Evolutionary conservation across 352 stramenopile species (phyloP).

Genomic region (Globisporangium perplexum): DNA sequence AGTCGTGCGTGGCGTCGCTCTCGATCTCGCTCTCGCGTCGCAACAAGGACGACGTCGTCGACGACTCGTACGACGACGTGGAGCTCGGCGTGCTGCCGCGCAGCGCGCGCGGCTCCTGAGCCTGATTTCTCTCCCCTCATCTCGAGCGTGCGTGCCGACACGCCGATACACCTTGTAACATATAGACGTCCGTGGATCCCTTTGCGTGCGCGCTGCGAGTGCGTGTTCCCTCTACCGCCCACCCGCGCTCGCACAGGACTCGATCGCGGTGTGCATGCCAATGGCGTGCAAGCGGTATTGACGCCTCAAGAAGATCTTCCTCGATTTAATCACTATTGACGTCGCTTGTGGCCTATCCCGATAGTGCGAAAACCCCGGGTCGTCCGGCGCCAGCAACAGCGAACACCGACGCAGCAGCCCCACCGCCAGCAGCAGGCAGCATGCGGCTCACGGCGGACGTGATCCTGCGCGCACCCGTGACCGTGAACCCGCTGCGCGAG

Average conservation of each 20-base stretch:
- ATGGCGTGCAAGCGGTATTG: no score
- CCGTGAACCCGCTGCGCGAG: constrained; percentile 90
- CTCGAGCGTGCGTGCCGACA: not conserved
- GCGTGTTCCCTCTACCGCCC: no score
- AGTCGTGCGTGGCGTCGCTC: constrained; percentile 25
- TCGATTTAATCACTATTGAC: not conserved
- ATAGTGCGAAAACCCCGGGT: not conserved
- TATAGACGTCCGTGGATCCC: not conserved
- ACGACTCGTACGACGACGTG: constrained; percentile 62
- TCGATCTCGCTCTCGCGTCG: constrained; percentile 30
- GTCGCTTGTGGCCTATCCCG: not conserved
- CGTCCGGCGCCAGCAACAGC: not conserved
- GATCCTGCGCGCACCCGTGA: constrained; percentile 85
- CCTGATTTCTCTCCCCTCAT: not conserved
- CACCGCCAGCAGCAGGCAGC: constrained; percentile 1
- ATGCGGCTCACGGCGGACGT: constrained; percentile 88
- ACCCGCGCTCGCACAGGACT: no score
- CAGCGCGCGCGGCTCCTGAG: constrained; percentile 26
- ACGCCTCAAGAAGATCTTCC: not conserved
- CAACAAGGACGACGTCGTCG: constrained; percentile 30
- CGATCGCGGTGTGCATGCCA: no score
- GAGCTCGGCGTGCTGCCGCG: constrained; percentile 50
- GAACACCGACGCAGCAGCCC: not conserved
- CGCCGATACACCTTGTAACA: not conserved
- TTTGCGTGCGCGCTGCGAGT: no score